These are phyloP conservation scores for Trebouxia gelatinosa DNA, from an alignment of 163 green algal species.

Conservation along the genomic window DNA sequence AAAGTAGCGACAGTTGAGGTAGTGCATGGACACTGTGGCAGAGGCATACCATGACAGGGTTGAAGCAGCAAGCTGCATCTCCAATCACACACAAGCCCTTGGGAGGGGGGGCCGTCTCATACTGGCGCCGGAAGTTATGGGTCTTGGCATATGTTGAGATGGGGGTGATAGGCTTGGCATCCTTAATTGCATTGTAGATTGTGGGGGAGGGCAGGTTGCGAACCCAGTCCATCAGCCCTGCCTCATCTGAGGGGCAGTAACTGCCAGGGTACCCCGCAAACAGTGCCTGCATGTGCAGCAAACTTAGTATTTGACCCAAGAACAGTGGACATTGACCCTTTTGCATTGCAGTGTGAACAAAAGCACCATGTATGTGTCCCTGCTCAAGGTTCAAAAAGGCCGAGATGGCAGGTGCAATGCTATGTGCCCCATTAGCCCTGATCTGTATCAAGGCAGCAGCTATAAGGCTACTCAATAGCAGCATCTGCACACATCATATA, in stretches of 20 bases:
- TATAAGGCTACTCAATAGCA: no score
- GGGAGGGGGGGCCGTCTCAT: constrained; percentile 25
- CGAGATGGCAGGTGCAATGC: not conserved
- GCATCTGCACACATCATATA: no score
- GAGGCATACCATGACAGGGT: constrained; percentile 32
- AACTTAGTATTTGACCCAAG: not conserved
- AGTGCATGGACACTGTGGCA: no score
- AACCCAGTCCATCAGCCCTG: constrained; percentile 28
- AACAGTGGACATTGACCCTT: not conserved
- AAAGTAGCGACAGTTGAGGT: no score
- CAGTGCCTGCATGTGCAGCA: not conserved
- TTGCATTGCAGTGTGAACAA: not conserved
- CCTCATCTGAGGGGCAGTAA: constrained; percentile 17
- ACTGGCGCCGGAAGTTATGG: constrained; percentile 22
- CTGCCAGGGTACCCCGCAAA: constrained; percentile 14
- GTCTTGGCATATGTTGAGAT: constrained; percentile 20
- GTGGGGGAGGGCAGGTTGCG: not conserved
- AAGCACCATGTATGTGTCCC: not conserved
- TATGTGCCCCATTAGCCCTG: no score
- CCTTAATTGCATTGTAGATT: constrained; percentile 18
- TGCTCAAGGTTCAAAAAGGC: not conserved
- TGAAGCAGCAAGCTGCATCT: constrained; percentile 36
- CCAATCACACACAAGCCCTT: constrained; percentile 31
- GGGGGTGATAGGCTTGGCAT: constrained; percentile 14
- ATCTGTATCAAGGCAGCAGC: no score